These are phyloP conservation scores for Nevesoporus exiguus DNA, from an alignment of 768 basidiomycete genomes.

Conservation along the genomic window DNA sequence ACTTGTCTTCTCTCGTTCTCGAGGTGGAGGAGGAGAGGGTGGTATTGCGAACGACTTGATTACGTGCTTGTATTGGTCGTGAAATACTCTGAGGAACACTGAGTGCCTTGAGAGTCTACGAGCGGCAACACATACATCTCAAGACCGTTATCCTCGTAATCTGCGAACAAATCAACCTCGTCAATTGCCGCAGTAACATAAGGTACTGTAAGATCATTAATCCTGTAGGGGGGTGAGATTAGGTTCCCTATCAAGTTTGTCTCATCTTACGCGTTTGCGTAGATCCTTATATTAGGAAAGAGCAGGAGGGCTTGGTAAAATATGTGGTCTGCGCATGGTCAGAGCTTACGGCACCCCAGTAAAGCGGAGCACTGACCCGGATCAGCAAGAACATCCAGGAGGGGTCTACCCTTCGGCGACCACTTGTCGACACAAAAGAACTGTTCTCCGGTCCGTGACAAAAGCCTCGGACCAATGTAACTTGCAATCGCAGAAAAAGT, in stretches of 20 bases:
- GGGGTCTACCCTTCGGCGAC: slow-evolving; percentile 59
- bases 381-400: slow-evolving; percentile 79
- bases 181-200: slow-evolving; percentile 78
- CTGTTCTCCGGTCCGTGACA: slow-evolving; percentile 79
- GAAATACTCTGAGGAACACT: slow-evolving; percentile 42
- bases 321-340: slow-evolving; percentile 48
- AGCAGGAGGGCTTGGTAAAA: slow-evolving; percentile 70
- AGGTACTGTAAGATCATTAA: slow-evolving; percentile 79
- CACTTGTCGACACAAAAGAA: slow-evolving; percentile 74
- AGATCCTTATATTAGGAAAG: slow-evolving; percentile 71
- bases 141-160: slow-evolving; percentile 53
- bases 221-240: slow-evolving; percentile 33
- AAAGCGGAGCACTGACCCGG: slow-evolving; percentile 45
- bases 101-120: slow-evolving; percentile 1
- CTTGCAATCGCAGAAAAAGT: slow-evolving; percentile 51
- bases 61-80: slow-evolving; percentile 54
- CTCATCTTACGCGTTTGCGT: slow-evolving; percentile 68
- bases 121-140: slow-evolving; percentile 46
- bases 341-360: neutral
- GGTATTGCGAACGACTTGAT: slow-evolving; percentile 52
- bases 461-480: slow-evolving; percentile 60
- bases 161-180: slow-evolving; percentile 59
- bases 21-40: slow-evolving; percentile 40
- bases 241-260: neutral
- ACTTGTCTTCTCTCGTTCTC: slow-evolving; percentile 35